Base-by-base conservation (phyloP, 768 basidiomycete genomes). In the Daedalea quercina region DNA sequence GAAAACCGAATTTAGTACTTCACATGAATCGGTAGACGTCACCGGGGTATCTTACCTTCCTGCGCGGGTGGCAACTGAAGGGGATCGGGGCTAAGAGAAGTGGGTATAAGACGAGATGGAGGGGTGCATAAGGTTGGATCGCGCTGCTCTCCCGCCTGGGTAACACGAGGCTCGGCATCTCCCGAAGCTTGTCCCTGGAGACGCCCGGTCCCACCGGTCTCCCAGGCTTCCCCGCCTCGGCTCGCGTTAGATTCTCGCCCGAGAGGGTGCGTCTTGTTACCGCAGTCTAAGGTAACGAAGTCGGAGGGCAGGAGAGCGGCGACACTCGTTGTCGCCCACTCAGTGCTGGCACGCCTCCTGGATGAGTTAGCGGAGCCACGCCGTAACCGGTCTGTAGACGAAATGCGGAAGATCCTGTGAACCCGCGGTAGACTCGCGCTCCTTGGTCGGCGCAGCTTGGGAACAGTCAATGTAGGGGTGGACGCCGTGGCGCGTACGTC, bases 291-390 rank as follows among this genome's bases (percentile, higher is more conserved):
- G n/a, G n/a, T n/a, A n/a, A 72, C 73, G 25, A 68, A 72, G 33
- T 71, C 71, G 40, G 55, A 55, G 17, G 46, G 33, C 4, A 26
- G 22, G 20, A 52, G 50, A 1, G 64, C 54, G 44, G 54, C 62
- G 33, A 69, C 67, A 2, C 67, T 65, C 13, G 62, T 70, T 9
- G 61, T 67, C 33, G 77, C 81, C 59, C 78, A 82, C 47, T 83
- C 81, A 24, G 82, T 81, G 58, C 82, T 84, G 43, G 69, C 67
- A 43, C 81, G 73, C 60, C 82, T 69, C 47, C 69, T 71, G 52
- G 68, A 67, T 71, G 46, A n/a, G 20, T 23, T 13, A 7, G 35
- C 37, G 11, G 43, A 31, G 20, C 19, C 26, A 11, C 53, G 26
- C 44, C n/a, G n/a, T 37, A 20, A 19, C 20, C 28, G 24, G 17